Conservation (phyloP, 345 rosid species). For the Trapa bicornis region DNA sequence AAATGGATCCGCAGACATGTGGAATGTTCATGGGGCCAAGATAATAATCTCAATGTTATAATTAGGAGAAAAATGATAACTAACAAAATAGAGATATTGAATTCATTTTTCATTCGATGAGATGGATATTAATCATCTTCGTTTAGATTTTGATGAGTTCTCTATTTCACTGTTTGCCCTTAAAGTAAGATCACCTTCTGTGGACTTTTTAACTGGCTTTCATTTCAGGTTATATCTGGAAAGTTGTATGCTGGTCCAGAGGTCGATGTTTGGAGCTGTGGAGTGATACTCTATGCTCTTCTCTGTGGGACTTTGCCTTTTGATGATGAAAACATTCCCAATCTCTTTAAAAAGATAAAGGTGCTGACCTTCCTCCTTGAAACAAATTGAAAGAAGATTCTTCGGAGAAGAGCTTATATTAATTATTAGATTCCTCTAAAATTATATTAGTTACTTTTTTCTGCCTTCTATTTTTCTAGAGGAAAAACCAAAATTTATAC, state of each 20-base stretch:
- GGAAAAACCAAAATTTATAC: neutral
- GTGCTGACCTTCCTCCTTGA: conserved; percentile 20
- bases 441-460: neutral
- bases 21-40: too few species aligned
- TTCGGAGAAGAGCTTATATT: neutral
- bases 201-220: neutral
- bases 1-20: too few species aligned
- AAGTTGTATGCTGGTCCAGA: conserved; percentile 96
- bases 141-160: neutral
- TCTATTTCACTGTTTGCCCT: neutral
- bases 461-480: neutral
- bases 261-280: conserved; percentile 99
- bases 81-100: neutral
- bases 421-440: neutral
- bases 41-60: too few species aligned
- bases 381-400: neutral
- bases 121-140: neutral
- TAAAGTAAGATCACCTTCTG: neutral
- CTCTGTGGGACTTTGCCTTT: conserved; percentile 97
- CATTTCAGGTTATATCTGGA: conserved; percentile 74
- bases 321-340: conserved; percentile 95
- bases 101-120: neutral
- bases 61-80: neutral
- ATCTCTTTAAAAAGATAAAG: conserved; percentile 92
- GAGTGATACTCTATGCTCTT: conserved; percentile 93